These are phyloP conservation scores for Claviceps quebecensis DNA, from an alignment of 2,329 filamentous ascomycete species.

Conservation along the genomic window DNA sequence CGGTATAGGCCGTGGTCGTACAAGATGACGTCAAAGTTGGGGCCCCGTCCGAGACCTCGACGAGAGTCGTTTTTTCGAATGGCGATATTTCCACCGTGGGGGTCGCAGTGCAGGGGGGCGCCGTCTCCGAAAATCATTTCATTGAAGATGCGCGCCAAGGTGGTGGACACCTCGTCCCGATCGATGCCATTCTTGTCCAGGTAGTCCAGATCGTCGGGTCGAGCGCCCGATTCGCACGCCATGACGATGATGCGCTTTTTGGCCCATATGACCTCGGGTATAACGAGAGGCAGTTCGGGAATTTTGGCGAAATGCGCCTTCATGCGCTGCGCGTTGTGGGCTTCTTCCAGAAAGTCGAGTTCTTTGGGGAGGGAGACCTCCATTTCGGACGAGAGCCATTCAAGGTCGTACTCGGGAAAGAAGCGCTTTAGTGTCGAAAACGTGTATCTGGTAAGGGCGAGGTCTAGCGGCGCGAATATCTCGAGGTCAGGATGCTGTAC, in stretches of 20 bases:
- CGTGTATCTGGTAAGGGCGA: constrained; percentile 74
- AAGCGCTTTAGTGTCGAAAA: constrained; percentile 82
- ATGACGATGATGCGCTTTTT: constrained; percentile 85
- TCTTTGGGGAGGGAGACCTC: constrained; percentile 81
- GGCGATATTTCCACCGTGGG: constrained; percentile 90
- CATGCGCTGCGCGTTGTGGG: constrained; percentile 66
- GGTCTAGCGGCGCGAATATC: constrained; percentile 79
- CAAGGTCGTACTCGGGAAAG: constrained; percentile 95
- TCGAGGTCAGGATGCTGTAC: constrained; percentile 84
- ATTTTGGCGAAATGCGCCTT: constrained; percentile 67
- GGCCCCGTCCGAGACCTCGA: constrained; percentile 31
- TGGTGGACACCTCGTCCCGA: constrained; percentile 86
- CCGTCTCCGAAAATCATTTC: constrained; percentile 95
- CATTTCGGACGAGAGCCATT: constrained; percentile 92
- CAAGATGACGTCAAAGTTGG: constrained; percentile 89
- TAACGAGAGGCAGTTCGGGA: constrained; percentile 64
- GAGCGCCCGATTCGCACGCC: constrained; percentile 77
- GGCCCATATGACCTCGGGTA: constrained; percentile 83
- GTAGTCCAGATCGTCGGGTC: constrained; percentile 79
- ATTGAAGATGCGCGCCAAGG: constrained; percentile 87
- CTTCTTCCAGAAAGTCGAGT: constrained; percentile 78
- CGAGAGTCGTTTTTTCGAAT: constrained; percentile 60
- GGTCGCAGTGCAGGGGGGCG: constrained; percentile 89
- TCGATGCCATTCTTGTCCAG: constrained; percentile 79
- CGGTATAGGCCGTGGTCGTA: constrained; percentile 97